A percentile compares a stretch with the other conserved stretches of the same genome.
Conservation (phyloP, 352 stramenopile species). For the Globisporangium canariense region DNA sequence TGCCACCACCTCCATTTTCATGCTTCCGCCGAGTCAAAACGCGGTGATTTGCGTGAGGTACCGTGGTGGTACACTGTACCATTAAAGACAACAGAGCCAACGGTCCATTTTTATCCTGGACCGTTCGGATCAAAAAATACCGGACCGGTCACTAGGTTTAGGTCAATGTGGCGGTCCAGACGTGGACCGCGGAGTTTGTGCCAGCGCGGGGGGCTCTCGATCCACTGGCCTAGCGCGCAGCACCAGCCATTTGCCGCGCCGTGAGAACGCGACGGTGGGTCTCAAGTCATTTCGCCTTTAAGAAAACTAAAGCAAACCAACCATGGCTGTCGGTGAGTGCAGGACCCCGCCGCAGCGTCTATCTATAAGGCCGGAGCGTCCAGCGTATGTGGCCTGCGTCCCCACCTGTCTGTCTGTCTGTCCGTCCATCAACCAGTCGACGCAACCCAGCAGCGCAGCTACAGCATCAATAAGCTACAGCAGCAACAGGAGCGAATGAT, state of each 20-base stretch:
- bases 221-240: constrained; percentile 23
- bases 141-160: not conserved
- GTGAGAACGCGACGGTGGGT: constrained; percentile 17
- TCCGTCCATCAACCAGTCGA: constrained; percentile 5
- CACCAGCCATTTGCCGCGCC: constrained; percentile 58
- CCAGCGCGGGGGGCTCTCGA: constrained; percentile 2
- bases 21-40: not conserved
- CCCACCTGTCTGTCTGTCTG: not conserved
- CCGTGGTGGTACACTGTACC: not conserved
- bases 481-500: not conserved
- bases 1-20: not conserved
- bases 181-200: not conserved
- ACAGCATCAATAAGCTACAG: constrained; percentile 17
- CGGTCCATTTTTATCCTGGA: not conserved
- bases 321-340: constrained; percentile 84
- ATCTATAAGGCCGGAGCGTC: not conserved
- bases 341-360: constrained; percentile 1
- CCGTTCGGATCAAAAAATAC: not conserved
- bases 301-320: constrained; percentile 76
- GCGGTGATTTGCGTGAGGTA: not conserved
- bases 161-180: not conserved
- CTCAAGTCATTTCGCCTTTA: constrained; percentile 85
- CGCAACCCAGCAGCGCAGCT: not conserved
- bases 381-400: not conserved
- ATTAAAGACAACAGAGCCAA: not conserved